Evolutionary conservation across 1,139 yeast genomes (phyloP), one percentile per base, ranked within the genome.

Genomic region (Schizosaccharomyces versatilis): DNA sequence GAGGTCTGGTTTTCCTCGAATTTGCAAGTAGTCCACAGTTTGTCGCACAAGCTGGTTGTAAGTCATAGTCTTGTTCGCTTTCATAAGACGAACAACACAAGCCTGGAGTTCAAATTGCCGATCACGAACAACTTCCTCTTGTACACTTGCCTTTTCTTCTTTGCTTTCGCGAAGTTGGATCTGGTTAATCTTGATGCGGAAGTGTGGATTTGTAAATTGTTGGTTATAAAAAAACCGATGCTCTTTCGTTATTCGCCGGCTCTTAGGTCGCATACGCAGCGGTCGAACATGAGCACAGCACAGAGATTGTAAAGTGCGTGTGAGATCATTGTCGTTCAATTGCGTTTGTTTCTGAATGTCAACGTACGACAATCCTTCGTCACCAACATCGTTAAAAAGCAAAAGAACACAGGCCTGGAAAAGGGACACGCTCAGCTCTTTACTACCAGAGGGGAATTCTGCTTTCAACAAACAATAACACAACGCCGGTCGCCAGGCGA

Each of bases 21-120:
- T 59, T 58, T 63, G 62, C 39, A 64, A 62, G 54, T 58, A 59
- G 9, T 63, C 64, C 36, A 65, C 59, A 1, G 66, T 62, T 54
- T 61, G 62, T 47, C 63, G 64, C 1, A 70, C 62, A n/a, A 72
- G 63, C 36, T 64, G 65, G 0, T 62, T 63, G 59, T 72, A 75
- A 2, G 57, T 52, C 51, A 70, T 59, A 17, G 56, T 57, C 53
- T 63, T 63, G 5, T 65, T 60, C 1, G 95, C 88, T 71, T 90
- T 90, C 97, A 70, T 61, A 39, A 63, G 57, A 12, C 72, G 62
- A 8, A 67, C 65, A 15, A 69, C 65, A 9, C 67, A 66, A 0
- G 73, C 71, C 54, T 66, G 70, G 9, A 69, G 60, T 47, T 65
- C 65, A 59, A 63, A 64, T 44, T 63, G 61, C 19, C 68, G 63